Conservation (phyloP, 179 eudicot species). For the Patellifolia procumbens region DNA sequence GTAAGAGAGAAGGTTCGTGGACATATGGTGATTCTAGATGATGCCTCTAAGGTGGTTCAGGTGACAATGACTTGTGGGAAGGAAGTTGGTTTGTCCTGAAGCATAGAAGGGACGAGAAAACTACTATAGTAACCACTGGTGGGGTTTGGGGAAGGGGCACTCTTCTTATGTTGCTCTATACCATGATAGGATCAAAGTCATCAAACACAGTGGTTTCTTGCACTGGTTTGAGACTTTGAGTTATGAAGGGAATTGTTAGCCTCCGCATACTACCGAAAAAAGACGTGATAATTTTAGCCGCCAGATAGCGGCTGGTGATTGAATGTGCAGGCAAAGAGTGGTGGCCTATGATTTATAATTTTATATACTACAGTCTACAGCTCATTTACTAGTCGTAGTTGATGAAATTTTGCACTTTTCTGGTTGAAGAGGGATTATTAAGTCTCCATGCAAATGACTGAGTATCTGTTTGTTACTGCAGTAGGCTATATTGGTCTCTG, state of each 20-base stretch:
- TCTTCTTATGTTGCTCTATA: too few relatives aligned
- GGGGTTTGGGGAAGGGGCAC: neutral
- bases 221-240: neutral
- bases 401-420: neutral
- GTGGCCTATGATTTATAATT: neutral
- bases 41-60: neutral
- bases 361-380: too few relatives aligned
- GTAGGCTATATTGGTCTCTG: too few relatives aligned
- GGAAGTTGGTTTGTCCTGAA: neutral
- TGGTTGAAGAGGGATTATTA: neutral
- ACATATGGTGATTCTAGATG: neutral
- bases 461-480: too few relatives aligned
- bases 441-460: neutral
- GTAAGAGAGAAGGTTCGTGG: neutral
- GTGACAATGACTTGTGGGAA: neutral
- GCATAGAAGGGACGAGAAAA: neutral
- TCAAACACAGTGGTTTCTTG: neutral
- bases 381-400: neutral
- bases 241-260: too few relatives aligned
- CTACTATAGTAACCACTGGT: neutral
- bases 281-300: too few relatives aligned
- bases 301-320: too few relatives aligned
- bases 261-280: too few relatives aligned
- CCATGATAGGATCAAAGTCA: neutral
- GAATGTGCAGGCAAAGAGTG: neutral